These are phyloP conservation scores for Pyrenophora graminea DNA, from an alignment of 2,329 filamentous ascomycete genomes.

Conservation along the genomic window DNA sequence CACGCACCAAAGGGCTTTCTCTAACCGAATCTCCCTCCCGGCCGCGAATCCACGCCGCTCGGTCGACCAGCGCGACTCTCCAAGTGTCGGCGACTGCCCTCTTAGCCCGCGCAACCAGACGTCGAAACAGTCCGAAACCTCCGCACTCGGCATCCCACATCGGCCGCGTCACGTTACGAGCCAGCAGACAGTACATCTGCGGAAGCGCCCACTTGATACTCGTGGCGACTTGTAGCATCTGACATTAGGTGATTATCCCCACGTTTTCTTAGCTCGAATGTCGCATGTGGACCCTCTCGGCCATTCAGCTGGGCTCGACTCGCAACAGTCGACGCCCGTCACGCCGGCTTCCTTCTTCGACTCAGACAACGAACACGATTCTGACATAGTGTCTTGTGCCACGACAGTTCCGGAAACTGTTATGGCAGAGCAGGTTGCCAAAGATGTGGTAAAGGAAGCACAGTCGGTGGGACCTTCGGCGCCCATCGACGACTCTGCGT, in stretches of 20 bases:
- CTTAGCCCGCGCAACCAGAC: conserved; percentile 22
- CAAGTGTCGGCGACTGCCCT: conserved; percentile 24
- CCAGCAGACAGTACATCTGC: conserved; percentile 44
- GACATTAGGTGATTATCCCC: conserved; percentile 47
- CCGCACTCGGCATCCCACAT: conserved; percentile 28
- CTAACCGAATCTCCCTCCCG: conserved; percentile 28
- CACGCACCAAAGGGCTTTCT: conserved; percentile 32
- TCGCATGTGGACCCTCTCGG: conserved; percentile 31
- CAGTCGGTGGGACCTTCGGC: conserved; percentile 67
- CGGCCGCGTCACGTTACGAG: conserved; percentile 39
- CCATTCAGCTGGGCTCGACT: conserved; percentile 25
- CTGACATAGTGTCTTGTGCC: conserved; percentile 40
- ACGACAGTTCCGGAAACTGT: conserved; percentile 61
- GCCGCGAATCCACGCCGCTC: conserved; percentile 29
- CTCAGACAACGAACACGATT: conserved; percentile 35
- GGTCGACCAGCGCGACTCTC: conserved; percentile 30
- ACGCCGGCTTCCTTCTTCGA: conserved; percentile 17
- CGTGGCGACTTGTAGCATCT: conserved; percentile 47
- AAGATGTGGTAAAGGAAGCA: conserved; percentile 73
- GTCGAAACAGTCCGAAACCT: conserved; percentile 34
- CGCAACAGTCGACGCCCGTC: conserved; percentile 23
- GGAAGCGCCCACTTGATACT: conserved; percentile 46
- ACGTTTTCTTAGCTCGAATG: conserved; percentile 27
- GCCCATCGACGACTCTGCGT: conserved; percentile 69
- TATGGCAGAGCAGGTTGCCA: conserved; percentile 73